Percentiles rank a stretch among this genome's conserved stretches.
Evolutionary conservation across 2,329 filamentous ascomycete species (phyloP).

Genomic region (Dactylonectria estremocensis): DNA sequence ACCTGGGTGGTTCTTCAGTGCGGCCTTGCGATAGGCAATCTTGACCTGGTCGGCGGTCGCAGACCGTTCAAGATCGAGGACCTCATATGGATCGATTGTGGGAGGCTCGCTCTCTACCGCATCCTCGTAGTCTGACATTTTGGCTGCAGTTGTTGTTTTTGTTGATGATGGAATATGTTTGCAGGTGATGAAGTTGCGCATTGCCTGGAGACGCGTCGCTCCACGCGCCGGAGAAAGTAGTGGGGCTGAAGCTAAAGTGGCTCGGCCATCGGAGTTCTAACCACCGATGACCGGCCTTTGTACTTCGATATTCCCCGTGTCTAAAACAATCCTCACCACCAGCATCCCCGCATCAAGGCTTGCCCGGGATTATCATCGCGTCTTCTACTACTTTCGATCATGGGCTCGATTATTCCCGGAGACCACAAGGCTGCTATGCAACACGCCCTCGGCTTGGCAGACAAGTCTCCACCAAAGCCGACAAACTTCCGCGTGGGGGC

Average conservation of each 20-base stretch:
- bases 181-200: conserved; percentile 2
- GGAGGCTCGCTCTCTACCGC: conserved; percentile 72
- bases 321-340: not conserved
- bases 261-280: conserved; percentile 42
- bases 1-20: conserved; percentile 90
- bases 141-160: conserved; percentile 36
- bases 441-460: conserved; percentile 82
- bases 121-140: conserved; percentile 68
- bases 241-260: conserved; percentile 45
- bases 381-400: conserved; percentile 23
- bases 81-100: conserved; percentile 81
- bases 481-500: conserved; percentile 97
- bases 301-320: not conserved
- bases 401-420: conserved; percentile 47
- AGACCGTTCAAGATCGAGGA: conserved; percentile 79
- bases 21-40: conserved; percentile 90
- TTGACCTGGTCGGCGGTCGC: conserved; percentile 88
- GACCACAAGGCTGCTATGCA: conserved; percentile 72
- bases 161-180: conserved; percentile 20
- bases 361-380: not conserved
- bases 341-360: not conserved
- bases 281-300: conserved; percentile 26
- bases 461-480: conserved; percentile 85
- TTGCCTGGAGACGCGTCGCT: conserved; percentile 39
- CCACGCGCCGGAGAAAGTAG: conserved; percentile 38